Evolutionary conservation across 1,139 yeast species (phyloP).

Genomic region (Yamadazyma trypodendri): DNA sequence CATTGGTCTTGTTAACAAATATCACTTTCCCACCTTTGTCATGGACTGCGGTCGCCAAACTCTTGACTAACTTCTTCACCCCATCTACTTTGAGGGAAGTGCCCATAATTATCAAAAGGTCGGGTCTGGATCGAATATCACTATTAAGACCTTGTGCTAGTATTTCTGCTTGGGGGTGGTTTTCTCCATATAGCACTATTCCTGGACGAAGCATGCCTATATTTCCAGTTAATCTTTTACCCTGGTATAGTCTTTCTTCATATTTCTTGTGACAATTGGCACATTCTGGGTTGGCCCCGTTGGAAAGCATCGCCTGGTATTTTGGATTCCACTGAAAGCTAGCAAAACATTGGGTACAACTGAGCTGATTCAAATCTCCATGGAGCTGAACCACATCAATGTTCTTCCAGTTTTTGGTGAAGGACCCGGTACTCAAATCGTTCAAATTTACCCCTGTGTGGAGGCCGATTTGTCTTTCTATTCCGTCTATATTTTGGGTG

Average conservation of each 20-base stretch:
- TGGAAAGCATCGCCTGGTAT: constrained; percentile 40
- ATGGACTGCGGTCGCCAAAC: constrained; percentile 58
- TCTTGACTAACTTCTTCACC: constrained; percentile 62
- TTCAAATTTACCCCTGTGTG: constrained; percentile 38
- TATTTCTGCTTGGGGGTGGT: constrained; percentile 70
- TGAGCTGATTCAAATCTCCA: constrained; percentile 76
- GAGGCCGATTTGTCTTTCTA: constrained; percentile 41
- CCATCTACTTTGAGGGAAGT: constrained; percentile 77
- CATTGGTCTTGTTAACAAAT: constrained; percentile 57
- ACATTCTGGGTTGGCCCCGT: constrained; percentile 66
- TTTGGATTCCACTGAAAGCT: constrained; percentile 62
- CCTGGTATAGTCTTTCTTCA: constrained; percentile 52
- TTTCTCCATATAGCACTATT: constrained; percentile 75
- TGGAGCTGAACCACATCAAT: constrained; percentile 85
- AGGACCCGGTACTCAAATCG: constrained; percentile 25
- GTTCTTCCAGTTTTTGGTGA: constrained; percentile 52
- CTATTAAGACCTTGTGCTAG: constrained; percentile 58
- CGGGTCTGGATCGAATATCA: constrained; percentile 61
- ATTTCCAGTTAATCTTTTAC: constrained; percentile 58
- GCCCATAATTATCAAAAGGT: constrained; percentile 67
- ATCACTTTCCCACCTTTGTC: constrained; percentile 59
- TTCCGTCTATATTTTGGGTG: constrained; percentile 71
- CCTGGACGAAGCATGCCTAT: constrained; percentile 72
- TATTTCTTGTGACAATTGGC: constrained; percentile 54
- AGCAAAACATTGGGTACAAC: constrained; percentile 69